phyloP scores from a whole-genome alignment of 2,329 filamentous ascomycete species.

The Penicillium sp. region DNA sequence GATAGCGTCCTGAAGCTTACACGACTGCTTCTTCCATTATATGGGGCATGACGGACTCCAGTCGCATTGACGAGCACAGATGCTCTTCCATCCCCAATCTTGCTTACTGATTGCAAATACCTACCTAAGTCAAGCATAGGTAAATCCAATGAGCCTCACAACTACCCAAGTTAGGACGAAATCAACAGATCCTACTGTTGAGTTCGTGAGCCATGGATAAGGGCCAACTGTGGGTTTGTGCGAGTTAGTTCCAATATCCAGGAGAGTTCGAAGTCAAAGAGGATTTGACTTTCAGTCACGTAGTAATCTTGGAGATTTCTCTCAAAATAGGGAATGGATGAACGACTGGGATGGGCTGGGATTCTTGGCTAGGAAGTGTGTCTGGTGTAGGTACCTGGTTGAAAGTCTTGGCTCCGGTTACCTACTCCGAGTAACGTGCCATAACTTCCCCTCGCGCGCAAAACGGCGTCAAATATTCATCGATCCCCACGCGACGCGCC shows the following conservation, averaged over 20 bases:
- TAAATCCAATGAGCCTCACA: not conserved
- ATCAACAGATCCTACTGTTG: not conserved
- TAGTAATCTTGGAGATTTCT: not conserved
- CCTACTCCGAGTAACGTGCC: not conserved
- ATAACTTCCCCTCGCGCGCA: slow-evolving; percentile 15
- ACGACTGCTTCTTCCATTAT: no score
- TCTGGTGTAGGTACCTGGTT: not conserved
- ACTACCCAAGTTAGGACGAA: not conserved
- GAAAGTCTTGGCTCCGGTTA: slow-evolving; percentile 11
- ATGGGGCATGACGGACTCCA: not conserved
- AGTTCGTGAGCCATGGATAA: not conserved
- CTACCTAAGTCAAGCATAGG: not conserved
- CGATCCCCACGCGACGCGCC: slow-evolving; percentile 25
- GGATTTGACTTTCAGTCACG: no score
- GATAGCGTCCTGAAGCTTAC: no score
- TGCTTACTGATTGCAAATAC: not conserved
- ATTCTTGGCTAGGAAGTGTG: not conserved
- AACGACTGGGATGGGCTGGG: not conserved
- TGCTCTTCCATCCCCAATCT: not conserved
- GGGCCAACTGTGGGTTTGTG: not conserved
- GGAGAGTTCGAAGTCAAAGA: not conserved
- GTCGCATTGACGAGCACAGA: not conserved
- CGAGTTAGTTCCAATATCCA: not conserved
- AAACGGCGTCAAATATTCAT: slow-evolving; percentile 5
- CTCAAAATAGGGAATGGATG: slow-evolving; percentile 4